These are phyloP conservation scores for Pythium insidiosum DNA, from an alignment of 352 stramenopile genomes.

Conservation along the genomic window DNA sequence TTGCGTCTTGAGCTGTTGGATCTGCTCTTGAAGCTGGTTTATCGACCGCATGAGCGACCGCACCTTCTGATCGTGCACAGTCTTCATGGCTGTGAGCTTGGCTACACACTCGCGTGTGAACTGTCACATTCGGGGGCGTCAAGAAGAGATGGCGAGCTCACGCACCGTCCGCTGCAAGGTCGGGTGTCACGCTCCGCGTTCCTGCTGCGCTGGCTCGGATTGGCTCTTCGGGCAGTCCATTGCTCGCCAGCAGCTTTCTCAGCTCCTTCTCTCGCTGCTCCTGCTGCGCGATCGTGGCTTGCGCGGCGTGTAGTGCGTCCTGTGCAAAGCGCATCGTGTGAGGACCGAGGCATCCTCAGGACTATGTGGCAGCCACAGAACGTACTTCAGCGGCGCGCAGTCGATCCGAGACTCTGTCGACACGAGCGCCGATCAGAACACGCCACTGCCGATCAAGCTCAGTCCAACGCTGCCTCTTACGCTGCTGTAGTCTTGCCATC, in stretches of 20 bases:
- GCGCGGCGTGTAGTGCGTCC: slow-evolving; percentile 40
- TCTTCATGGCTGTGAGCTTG: slow-evolving; percentile 63
- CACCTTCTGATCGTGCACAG: slow-evolving; percentile 65
- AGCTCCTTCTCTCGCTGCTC: slow-evolving; percentile 57
- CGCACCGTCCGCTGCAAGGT: not conserved
- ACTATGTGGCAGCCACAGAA: not conserved
- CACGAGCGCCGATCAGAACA: too few relatives aligned
- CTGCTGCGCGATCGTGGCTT: slow-evolving; percentile 50
- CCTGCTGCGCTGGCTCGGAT: not conserved
- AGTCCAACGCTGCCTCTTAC: too few relatives aligned
- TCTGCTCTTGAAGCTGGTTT: slow-evolving; percentile 68
- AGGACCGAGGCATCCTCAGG: too few relatives aligned
- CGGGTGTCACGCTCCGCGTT: slow-evolving; percentile 1
- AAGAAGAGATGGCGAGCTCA: too few relatives aligned
- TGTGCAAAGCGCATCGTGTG: too few relatives aligned
- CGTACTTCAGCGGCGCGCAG: slow-evolving; percentile 42
- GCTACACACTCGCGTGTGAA: slow-evolving; percentile 13
- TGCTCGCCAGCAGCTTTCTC: slow-evolving; percentile 32
- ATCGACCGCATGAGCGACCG: slow-evolving; percentile 84
- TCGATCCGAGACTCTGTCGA: slow-evolving; percentile 38
- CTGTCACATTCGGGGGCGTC: not conserved
- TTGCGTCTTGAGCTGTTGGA: slow-evolving; percentile 63
- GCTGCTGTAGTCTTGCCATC: too few relatives aligned
- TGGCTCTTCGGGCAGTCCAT: slow-evolving; percentile 23
- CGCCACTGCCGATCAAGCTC: too few relatives aligned